Base-by-base conservation (phyloP, 2,329 filamentous ascomycete species). In the Aspergillus sergii region DNA sequence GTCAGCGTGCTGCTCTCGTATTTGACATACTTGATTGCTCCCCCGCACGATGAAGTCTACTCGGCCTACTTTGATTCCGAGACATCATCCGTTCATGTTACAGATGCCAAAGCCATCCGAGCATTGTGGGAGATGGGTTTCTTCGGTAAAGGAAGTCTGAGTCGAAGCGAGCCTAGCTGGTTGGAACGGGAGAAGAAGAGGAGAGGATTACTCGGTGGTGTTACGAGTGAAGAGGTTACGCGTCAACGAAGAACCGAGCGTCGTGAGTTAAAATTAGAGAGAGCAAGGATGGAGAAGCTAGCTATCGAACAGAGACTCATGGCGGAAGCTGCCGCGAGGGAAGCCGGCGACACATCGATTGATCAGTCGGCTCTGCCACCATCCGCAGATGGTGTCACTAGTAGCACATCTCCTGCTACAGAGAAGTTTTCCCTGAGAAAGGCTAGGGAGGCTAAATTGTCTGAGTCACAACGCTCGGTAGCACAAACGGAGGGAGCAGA, bases 71-170 rank as follows among this genome's bases (percentile, higher is more conserved):
- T 94, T 84, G 94, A 93, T n/a, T 79, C 86, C 1, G 87, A 90
- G 61, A 96, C 93, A 4, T 88, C 89, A 34, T 95, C 93, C 0
- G 86, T 99, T 19, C 92, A 97, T 74, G 85, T 99, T 61, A 92
- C 88, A 21, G 90, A 97, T 75, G 83, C 88, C 30, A 83, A 84
- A 60, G 89, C 92, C 4, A 89, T 96, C 66, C 85, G 91, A 60
- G 92, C 90, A 1, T 79, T 99, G 28, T 99, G 96, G 95, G 92
- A 97, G 78, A 92, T 96, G 81, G 95, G 95, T 6, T 99, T 99
- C 79, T 99, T 94, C 78, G 96, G 96, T 55, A 97, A 97, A 78
- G 95, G 95, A 51, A 94, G 84, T 70, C 82, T 98, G 63, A 97
- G 94, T 81, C 88, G 96, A 71, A 97, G 94, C 82, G 94, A 99